Base-by-base conservation (phyloP, 2,329 filamentous ascomycete genomes). In the Cercospora sojina region DNA sequence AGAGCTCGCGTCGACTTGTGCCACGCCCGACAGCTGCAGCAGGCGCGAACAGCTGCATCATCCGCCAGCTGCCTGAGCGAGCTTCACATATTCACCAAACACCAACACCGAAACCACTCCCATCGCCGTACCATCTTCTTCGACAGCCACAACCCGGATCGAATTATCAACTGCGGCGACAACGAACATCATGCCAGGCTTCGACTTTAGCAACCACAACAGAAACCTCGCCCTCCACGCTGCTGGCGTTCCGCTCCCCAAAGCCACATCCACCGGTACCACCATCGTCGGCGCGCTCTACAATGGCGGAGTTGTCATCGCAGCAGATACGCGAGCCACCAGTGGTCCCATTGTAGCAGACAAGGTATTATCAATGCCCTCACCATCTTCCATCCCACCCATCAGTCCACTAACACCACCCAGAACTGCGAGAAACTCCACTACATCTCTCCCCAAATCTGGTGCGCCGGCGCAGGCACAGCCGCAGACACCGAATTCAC, bases 131-230 rank as follows among this genome's bases (percentile, higher is more conserved):
- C 31, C 55, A 66, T 64, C 62, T 57, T 32, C 65, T 62, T 59
- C 65, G 62, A 63, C 62, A n/a, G 7, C 31, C 5, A 41, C 18
- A 10, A 41, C 12, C 7, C 32, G 49, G n/a, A 25, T 25, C 62
- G 9, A 43, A 43, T 20, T n/a, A 38, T 41, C 43, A 2, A 58
- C 35, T 41, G 49, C 18, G 10, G 38, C n/a, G 23, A 64, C 29
- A 47, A 31, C 64, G 47, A 25, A 51, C 69, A 75, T 55, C 76
- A 99, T 99, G 95, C 90, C 91, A 76, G 93, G 93, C 83, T 97
- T 97, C 87, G 93, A 98, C 84, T 99, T 99, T 87, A 96, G 93
- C 81, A 99, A 99, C 87, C 95, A 98, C 88, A 97, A 97, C 87
- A 92, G 95, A 85, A 99, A 99, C 88, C 88, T 91, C 79, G 94